These are phyloP conservation scores for Ganoderma leucocontextum DNA, from an alignment of 1,284 basidiomycete species.

Conservation along the genomic window DNA sequence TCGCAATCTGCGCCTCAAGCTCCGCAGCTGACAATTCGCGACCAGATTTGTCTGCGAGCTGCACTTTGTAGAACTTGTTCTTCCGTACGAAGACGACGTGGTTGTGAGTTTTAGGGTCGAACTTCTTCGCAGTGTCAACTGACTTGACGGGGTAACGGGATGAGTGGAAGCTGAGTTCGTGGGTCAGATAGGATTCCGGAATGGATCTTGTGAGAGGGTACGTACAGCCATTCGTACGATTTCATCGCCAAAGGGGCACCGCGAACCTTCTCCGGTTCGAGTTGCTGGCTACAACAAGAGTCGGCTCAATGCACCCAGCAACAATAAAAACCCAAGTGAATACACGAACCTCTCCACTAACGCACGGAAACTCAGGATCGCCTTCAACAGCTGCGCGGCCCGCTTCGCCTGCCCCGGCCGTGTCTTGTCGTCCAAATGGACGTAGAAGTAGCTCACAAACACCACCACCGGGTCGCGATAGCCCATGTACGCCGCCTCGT, in stretches of 20 bases:
- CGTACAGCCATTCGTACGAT: slow-evolving; percentile 93
- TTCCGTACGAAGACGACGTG: slow-evolving; percentile 93
- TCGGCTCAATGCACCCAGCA: background rate
- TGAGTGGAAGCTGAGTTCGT: slow-evolving; percentile 79
- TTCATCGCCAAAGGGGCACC: slow-evolving; percentile 89
- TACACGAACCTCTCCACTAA: slow-evolving; percentile 78
- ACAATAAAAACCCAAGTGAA: background rate
- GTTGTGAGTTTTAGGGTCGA: slow-evolving; percentile 80
- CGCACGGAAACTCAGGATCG: slow-evolving; percentile 83
- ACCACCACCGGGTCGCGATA: slow-evolving; percentile 93
- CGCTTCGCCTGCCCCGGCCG: slow-evolving; percentile 67
- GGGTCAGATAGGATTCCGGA: background rate
- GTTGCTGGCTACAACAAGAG: slow-evolving; percentile 61
- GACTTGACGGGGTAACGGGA: slow-evolving; percentile 87
- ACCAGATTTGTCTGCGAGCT: slow-evolving; percentile 70
- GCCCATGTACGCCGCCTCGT: slow-evolving; percentile 88
- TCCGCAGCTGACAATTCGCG: slow-evolving; percentile 79
- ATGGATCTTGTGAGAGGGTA: slow-evolving; percentile 25
- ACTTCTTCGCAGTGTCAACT: slow-evolving; percentile 87
- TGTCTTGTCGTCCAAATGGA: slow-evolving; percentile 79
- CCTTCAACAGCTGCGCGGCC: slow-evolving; percentile 85
- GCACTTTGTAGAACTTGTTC: slow-evolving; percentile 89
- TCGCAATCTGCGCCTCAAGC: slow-evolving; percentile 84
- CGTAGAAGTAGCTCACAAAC: slow-evolving; percentile 95
- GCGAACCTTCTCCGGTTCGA: slow-evolving; percentile 92